Evolutionary conservation across 2,329 filamentous ascomycete species (phyloP), one percentile per base, ranked within the genome.

Genomic region (Apiospora phragmitis): DNA sequence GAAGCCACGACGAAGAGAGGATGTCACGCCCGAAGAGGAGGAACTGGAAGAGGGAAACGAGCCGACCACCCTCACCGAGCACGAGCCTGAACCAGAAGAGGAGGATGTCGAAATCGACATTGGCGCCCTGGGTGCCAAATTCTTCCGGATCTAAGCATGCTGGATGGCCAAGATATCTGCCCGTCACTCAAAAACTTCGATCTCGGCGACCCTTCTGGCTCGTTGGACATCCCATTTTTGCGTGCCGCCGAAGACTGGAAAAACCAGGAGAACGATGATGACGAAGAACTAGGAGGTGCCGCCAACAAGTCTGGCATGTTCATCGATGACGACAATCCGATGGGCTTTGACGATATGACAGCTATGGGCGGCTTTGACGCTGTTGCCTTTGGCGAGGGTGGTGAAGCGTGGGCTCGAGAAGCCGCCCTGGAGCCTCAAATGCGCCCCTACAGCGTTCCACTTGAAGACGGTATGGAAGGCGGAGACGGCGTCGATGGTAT

Each of bases 131-230:
- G 93, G 92, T 6, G 86, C 88, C 35, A 93, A 90, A 71, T 99
- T 97, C 85, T 97, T 99, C 78, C 95, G 0, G 91, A 97, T 75
- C 86, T 98, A 11, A 84, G 88, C 70, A 85, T 84, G 9, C 86
- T 99, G 8, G 94, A 97, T 70, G 90, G 92, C 73, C 92, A 98
- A 77, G 95, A 98, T 79, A 92, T 99, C 21, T 99, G 96, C 77
- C 95, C 95, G 0, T 98, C 95, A 0, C 87, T 99, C 74, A 98
- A 98, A 82, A 94, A 91, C 21, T 97, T 98, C 76, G 94, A 97
- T 75, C 87, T 99, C 0, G 95, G 95, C 32, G 92, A 97, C 79
- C 91, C 94, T 4, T 93, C 93, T 35, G 93, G 92, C 11, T 92
- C 94, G 0, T 87, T 97, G 76, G 94, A 98, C 79, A 93, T 99